Conservation (phyloP, 805 yeast genomes). For the Candida nanaspora region DNA sequence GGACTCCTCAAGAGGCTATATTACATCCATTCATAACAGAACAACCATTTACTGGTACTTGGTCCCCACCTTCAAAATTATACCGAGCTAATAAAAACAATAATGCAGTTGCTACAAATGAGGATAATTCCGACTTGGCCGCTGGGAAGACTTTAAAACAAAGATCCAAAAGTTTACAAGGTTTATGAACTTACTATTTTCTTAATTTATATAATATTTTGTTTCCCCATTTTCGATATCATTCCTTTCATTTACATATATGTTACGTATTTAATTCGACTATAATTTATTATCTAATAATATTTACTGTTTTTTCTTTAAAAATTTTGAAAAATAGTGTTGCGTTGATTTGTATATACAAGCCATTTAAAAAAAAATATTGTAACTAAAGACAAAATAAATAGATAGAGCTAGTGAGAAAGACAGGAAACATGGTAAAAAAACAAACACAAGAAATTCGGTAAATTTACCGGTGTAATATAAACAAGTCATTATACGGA, state of each 20-base stretch:
- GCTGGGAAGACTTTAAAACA: constrained; percentile 1
- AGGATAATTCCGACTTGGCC: constrained; percentile 1
- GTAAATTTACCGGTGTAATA: too few relatives aligned
- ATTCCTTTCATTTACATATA: too few relatives aligned
- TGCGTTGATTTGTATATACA: neutral
- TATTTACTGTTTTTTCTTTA: neutral
- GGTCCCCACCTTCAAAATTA: constrained; percentile 38
- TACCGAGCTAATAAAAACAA: neutral
- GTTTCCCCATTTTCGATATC: neutral
- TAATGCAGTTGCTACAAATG: neutral
- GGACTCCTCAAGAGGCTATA: constrained; percentile 95
- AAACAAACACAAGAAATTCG: too few relatives aligned
- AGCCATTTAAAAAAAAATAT: neutral
- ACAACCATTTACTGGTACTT: constrained; percentile 42
- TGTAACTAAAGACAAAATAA: neutral
- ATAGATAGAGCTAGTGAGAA: neutral
- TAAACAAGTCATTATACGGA: too few relatives aligned
- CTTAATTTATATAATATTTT: neutral
- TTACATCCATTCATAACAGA: constrained; percentile 85
- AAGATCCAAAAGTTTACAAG: constrained; percentile 1
- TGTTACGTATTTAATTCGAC: neutral
- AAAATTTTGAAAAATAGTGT: neutral
- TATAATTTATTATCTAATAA: neutral
- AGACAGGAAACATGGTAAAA: neutral
- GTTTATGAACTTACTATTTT: too few relatives aligned